phyloP scores from a whole-genome alignment of 495 filamentous ascomycete species.

The Glarea lozoyensis region DNA sequence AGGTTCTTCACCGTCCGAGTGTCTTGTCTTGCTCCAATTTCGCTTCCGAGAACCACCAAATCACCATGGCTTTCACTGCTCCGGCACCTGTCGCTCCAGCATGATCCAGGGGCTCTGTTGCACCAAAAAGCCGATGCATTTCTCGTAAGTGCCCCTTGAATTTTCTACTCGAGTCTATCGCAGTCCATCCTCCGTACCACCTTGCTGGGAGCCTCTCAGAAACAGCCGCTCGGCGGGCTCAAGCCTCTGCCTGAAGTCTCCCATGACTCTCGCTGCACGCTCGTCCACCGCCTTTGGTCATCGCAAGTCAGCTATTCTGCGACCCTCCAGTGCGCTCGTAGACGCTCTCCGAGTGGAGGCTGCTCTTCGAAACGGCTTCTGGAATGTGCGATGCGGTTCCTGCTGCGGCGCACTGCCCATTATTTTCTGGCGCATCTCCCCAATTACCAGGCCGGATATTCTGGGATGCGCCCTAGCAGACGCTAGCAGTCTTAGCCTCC shows the following conservation, averaged over 20 bases:
- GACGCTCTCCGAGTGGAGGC: too few species aligned
- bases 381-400: too few species aligned
- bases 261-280: not conserved
- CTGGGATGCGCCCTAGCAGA: constrained; percentile 3
- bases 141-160: not conserved
- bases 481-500: constrained; percentile 1
- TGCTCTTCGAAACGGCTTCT: too few species aligned
- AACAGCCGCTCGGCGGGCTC: too few species aligned
- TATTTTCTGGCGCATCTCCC: constrained; percentile 4
- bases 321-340: too few species aligned
- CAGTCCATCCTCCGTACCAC: too few species aligned
- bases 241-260: too few species aligned
- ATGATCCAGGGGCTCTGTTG: constrained; percentile 2
- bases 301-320: constrained; percentile 1
- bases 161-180: too few species aligned
- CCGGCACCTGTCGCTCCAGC: not conserved
- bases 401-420: constrained; percentile 8
- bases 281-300: constrained; percentile 9
- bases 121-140: not conserved
- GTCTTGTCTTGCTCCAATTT: constrained; percentile 4
- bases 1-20: not conserved
- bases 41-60: not conserved
- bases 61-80: not conserved
- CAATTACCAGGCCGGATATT: constrained; percentile 3
- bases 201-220: too few species aligned